Evolutionary conservation across 768 basidiomycete genomes (phyloP), one percentile per base, ranked within the genome.

Genomic region (Termitomyces sp.): DNA sequence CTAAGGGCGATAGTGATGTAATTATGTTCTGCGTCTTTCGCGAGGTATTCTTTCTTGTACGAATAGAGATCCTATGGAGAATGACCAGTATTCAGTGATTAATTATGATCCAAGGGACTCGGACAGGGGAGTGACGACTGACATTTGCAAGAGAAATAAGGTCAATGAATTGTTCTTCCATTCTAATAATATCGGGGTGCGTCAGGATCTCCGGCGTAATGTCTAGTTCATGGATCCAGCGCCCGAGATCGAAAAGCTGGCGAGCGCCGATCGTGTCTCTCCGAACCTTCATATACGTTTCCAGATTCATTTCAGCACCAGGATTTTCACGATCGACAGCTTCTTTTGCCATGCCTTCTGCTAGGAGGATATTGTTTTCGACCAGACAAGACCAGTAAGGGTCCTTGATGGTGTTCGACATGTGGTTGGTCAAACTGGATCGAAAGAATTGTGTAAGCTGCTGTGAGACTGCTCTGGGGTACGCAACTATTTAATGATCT

Each of bases 241-340:
- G 62, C 25, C 53, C 57, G 51, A 63, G 5, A 25, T 56, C 62
- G 36, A 63, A 51, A 52, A 63, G 53, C 14, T 57, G 57, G 20
- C 48, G 57, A 14, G 54, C 17, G n/a, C 62, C 62, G 15, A 63
- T 42, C 9, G 57, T 59, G 25, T 59, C 57, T 37, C 62, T 55
- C 25, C 62, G 62, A 45, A 57, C 42, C 1, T 59, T 52, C 62
- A 56, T 63, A 40, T 63, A 63, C 8, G 31, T 40, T 2, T 59
- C 57, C 31, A 63, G 51, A 3, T 38, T 56, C n/a, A 63, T 20
- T 25, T 55, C 34, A 34, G 53, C 20, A 32, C 29, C 36, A 12
- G 54, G 54, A 7, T 32, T 53, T 47, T 63, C 61, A 20, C 61
- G 61, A 63, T 63, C 57, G 9, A 15, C 32, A 3, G 61, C 61